Percentiles rank a stretch among this genome's conserved stretches.
Conservation (phyloP, 2,329 filamentous ascomycete genomes). For the Alternaria dauci region DNA sequence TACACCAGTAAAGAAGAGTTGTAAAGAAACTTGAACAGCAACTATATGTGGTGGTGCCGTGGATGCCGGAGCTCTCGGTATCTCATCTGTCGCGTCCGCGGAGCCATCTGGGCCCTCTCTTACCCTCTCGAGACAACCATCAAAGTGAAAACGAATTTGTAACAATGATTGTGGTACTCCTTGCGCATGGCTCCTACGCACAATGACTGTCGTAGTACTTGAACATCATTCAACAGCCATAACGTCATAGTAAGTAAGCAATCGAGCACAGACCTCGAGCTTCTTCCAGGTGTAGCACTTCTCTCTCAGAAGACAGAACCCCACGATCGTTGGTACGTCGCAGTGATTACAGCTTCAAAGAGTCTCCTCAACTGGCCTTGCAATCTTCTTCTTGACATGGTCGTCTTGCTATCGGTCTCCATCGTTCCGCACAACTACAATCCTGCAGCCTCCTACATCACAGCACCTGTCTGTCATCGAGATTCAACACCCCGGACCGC, state of each 20-base stretch:
- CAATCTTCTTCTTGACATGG: not conserved
- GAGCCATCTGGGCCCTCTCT: not conserved
- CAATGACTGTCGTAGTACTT: not conserved
- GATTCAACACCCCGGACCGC: constrained; percentile 1
- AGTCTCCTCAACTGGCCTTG: not conserved
- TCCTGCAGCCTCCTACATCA: constrained; percentile 2
- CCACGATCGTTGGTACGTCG: not conserved
- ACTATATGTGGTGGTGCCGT: not conserved
- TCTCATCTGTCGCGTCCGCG: not conserved
- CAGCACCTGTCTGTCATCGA: not conserved
- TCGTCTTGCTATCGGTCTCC: not conserved
- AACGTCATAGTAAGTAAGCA: not conserved
- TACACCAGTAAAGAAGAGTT: not conserved
- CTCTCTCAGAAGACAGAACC: not conserved
- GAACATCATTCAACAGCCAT: not conserved
- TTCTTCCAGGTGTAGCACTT: not conserved
- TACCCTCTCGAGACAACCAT: not conserved
- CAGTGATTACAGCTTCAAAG: not conserved
- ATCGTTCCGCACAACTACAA: not conserved
- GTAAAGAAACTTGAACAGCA: not conserved
- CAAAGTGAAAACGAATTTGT: not conserved
- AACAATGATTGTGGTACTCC: not conserved
- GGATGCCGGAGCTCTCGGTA: not conserved
- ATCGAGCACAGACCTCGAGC: not conserved
- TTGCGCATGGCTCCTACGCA: not conserved